Percentiles rank a stretch among this genome's conserved stretches.
Evolutionary conservation across 2,329 filamentous ascomycete species (phyloP).

Genomic region (Sporothrix pallida): DNA sequence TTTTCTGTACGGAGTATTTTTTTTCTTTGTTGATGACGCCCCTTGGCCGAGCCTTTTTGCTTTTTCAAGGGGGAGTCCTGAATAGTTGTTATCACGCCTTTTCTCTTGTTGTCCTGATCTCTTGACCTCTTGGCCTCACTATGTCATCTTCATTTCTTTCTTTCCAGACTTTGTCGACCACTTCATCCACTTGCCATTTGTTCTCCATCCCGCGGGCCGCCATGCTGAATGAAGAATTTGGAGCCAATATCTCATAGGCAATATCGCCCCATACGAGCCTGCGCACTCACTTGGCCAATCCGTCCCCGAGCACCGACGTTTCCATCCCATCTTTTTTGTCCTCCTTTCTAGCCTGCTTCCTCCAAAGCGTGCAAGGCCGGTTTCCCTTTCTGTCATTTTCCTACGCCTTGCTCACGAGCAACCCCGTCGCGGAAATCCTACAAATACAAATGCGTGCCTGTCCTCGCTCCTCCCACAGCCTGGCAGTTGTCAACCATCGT

Average conservation of each 20-base stretch:
- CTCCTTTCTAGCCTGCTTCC: not conserved
- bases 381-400: slow-evolving; percentile 18
- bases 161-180: too few relatives aligned
- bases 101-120: too few relatives aligned
- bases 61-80: too few relatives aligned
- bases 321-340: slow-evolving; percentile 24
- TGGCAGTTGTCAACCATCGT: not conserved
- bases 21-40: slow-evolving; percentile 13
- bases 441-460: slow-evolving; percentile 4
- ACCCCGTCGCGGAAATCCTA: slow-evolving; percentile 11
- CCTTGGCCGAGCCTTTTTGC: not conserved
- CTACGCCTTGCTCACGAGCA: slow-evolving; percentile 3
- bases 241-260: slow-evolving; percentile 32
- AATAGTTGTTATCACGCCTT: too few relatives aligned
- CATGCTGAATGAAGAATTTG: slow-evolving; percentile 32
- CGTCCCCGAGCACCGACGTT: not conserved
- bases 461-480: not conserved
- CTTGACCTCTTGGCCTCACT: too few relatives aligned
- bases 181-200: not conserved
- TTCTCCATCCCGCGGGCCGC: slow-evolving; percentile 20
- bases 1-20: not conserved
- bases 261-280: slow-evolving; percentile 29
- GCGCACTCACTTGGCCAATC: not conserved
- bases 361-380: not conserved
- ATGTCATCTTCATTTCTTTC: too few relatives aligned